phyloP scores from a whole-genome alignment of 106 monocot species.

The Dactylorhiza incarnata region DNA sequence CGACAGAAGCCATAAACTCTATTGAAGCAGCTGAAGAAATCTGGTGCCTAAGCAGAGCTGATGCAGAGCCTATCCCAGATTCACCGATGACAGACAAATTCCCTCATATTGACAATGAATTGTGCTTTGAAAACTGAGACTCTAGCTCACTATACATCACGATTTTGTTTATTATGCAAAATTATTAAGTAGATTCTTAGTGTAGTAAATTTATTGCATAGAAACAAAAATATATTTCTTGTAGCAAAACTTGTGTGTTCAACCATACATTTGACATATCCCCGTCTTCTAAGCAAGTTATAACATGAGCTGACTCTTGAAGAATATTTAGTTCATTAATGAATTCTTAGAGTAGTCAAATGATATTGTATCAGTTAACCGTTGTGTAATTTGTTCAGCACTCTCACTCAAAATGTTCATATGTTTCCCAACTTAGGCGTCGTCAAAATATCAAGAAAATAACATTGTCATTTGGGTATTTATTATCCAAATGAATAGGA shows the following conservation, averaged over 20 bases:
- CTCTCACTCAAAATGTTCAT: background rate
- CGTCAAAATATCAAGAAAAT: background rate
- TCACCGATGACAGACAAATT: constrained; percentile 71
- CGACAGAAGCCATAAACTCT: constrained; percentile 86
- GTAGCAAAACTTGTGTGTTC: background rate
- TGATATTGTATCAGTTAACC: background rate
- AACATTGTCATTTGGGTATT: background rate
- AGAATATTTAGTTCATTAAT: background rate
- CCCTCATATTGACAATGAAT: constrained; percentile 57
- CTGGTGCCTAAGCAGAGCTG: constrained; percentile 53
- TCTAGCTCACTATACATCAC: constrained; percentile 76
- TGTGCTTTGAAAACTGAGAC: constrained; percentile 79
- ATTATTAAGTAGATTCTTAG: constrained; percentile 9
- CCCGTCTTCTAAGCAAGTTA: background rate
- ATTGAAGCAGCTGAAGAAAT: constrained; percentile 70
- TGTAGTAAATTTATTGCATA: constrained; percentile 5
- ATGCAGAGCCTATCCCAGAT: constrained; percentile 66
- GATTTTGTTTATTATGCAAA: constrained; percentile 45
- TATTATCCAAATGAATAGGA: background rate
- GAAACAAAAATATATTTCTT: background rate
- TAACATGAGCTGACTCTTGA: background rate
- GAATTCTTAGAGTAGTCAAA: background rate
- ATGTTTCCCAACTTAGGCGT: background rate
- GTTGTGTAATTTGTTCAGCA: background rate
- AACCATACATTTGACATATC: background rate